Evolutionary conservation across 306 rosid genomes (phyloP), one percentile per base, ranked within the genome.

Genomic region (Prosopis cineraria): DNA sequence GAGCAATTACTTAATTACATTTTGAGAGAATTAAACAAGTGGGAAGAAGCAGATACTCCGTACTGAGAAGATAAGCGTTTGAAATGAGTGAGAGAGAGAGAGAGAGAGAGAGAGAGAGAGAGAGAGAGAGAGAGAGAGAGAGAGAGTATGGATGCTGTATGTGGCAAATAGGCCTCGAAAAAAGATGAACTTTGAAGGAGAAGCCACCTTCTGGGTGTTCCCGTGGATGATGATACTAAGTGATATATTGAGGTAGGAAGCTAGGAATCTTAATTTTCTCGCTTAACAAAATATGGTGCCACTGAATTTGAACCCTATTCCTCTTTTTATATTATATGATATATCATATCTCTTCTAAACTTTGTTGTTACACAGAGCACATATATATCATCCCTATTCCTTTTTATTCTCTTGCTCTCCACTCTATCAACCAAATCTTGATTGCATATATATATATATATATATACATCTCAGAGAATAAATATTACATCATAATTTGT

Each of bases 271-370:
- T 52, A 52, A n/a, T 52, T 22, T 20, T 30, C 3, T 25, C 68
- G 14, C 25, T 17, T 63, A 33, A 63, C 68, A 63, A 16, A 31
- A 33, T 25, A 63, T 63, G 43, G 68, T 33, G 68, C 68, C 20
- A 33, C 22, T 63, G 68, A 63, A 63, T 63, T 63, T 63, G 68
- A 63, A 63, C 68, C 68, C 22, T 19, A 63, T 63, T 16, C 68
- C 68, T 37, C 22, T 63, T 17, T 33, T 48, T 53, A 39, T 5
- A 5, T 58, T 1, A 25, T 58, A 25, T 58, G n/a, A n/a, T n/a
- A n/a, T 27, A 27, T 29, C 65, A 58, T 27, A 27, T 58, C 19
- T 58, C 13, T n/a, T 52, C n/a, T 12, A 58, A 27, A 55, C 31
- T 20, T 3, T 55, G 62, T 55, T 55, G 6, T n/a, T n/a, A n/a